Evolutionary conservation across 441 rosid species (phyloP), one percentile per base, ranked within the genome.

Genomic region (Macaranga tanarius): DNA sequence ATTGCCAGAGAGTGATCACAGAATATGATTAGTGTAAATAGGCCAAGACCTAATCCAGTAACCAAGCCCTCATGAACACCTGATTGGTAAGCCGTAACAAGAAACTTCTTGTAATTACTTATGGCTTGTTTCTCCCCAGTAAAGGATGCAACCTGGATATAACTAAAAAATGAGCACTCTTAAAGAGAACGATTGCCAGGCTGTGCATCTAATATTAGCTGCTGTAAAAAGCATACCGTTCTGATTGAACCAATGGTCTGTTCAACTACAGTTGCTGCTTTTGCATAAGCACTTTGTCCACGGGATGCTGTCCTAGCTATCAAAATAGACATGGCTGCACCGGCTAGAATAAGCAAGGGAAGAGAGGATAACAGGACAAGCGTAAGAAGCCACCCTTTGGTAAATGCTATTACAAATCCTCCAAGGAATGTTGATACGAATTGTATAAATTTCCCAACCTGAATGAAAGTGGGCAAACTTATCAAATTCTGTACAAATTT

Each of bases 361-460:
- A 92, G 87, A 59, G 91, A 69, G 34, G 90, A 64, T 48, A 90
- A 28, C 94, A 89, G 77, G 70, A 92, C 90, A 62, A 92, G 76
- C 45, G 98, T 82, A 20, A 92, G 94, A 61, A 90, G 90, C 97
- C 97, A 93, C 75, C 97, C 98, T 79, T 77, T 75, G 47, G 63
- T 56, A 72, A 93, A 88, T 28, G 96, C 95, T 70, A 93, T 71
- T 4, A 81, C 63, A 70, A 93, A 88, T 61, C 96, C 98, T 76
- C 92, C 97, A 4, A 89, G 10, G 82, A 93, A 92, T 8, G 95
- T 90, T 50, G 97, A 80, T 34, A 79, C 2, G 63, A 89, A 81
- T 77, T 93, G 96, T 44, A 87, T 7, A 48, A 86, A 87, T 76
- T 90, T 89, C 69, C 98, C 98, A 60, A 93, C 97, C 98, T 93